Percentiles rank a stretch among this genome's conserved stretches.
These are phyloP conservation scores for Sporothrix brunneoviolacea DNA, from an alignment of 2,329 filamentous ascomycete species.

Conservation along the genomic window DNA sequence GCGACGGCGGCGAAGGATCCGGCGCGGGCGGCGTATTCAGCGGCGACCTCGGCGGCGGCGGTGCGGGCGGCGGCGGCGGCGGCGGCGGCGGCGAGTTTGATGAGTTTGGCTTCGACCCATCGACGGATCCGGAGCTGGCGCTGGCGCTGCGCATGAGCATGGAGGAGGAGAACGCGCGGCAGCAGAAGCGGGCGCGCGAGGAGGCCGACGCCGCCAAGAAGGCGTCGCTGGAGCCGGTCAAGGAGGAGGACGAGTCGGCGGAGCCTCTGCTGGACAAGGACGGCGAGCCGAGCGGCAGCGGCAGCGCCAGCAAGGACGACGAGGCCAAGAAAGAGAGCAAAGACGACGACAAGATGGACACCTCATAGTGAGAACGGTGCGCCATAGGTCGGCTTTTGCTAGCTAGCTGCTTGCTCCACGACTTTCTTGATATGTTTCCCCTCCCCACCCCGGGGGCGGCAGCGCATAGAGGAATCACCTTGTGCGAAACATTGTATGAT, in stretches of 20 bases:
- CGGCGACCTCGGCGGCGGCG: constrained; percentile 51
- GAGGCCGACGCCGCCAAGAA: constrained; percentile 53
- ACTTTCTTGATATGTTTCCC: no score
- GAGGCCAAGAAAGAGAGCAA: constrained; percentile 42
- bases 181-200: constrained; percentile 76
- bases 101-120: constrained; percentile 86
- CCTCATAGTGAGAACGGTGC: constrained; percentile 47
- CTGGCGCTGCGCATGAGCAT: constrained; percentile 94
- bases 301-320: constrained; percentile 34
- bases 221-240: constrained; percentile 63
- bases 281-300: constrained; percentile 55
- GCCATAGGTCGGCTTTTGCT: neutral
- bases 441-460: no score
- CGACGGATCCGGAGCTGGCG: constrained; percentile 86
- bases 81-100: constrained; percentile 58
- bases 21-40: constrained; percentile 44
- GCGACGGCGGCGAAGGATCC: constrained; percentile 64
- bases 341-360: constrained; percentile 76
- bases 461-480: no score
- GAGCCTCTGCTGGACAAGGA: constrained; percentile 53
- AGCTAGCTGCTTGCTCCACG: neutral
- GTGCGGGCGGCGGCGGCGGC: constrained; percentile 47
- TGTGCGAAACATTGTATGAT: constrained; percentile 9
- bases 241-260: constrained; percentile 67
- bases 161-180: constrained; percentile 93